phyloP scores from a whole-genome alignment of 805 yeast genomes.

The Candida incommunis region DNA sequence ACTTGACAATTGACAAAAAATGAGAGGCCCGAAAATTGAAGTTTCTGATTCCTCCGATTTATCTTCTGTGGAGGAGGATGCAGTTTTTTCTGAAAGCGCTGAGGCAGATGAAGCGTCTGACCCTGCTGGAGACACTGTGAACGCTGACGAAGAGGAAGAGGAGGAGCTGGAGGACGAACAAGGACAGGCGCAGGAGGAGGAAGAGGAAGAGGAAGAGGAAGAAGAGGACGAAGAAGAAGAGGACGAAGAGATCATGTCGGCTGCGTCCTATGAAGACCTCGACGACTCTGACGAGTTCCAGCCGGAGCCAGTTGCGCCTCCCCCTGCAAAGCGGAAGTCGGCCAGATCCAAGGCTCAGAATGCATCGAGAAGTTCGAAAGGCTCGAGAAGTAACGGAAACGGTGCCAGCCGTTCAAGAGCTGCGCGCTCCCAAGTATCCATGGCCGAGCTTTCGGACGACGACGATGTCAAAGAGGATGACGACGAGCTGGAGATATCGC shows the following conservation, averaged over 20 bases:
- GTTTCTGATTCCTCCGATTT: neutral
- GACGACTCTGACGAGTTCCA: neutral
- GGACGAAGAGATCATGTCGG: neutral
- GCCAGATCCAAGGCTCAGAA: neutral
- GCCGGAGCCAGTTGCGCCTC: neutral
- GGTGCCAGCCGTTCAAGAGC: neutral
- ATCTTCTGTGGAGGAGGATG: neutral
- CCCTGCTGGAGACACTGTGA: neutral
- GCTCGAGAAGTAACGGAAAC: neutral
- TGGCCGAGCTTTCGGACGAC: neutral
- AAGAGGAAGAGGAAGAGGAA: slow-evolving; percentile 1
- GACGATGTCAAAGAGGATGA: too few relatives aligned
- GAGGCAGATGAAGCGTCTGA: neutral
- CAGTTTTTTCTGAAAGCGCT: neutral
- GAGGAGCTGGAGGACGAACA: neutral
- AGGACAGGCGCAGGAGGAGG: neutral
- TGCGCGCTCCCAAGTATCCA: too few relatives aligned
- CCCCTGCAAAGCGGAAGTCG: neutral
- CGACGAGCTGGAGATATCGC: too few relatives aligned
- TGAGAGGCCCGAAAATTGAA: neutral
- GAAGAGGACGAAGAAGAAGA: slow-evolving; percentile 4
- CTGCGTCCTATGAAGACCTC: slow-evolving; percentile 1
- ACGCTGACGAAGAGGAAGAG: neutral
- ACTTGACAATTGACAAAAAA: too few relatives aligned
- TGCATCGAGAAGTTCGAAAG: neutral